Evolutionary conservation across 163 green algal species (phyloP).

Genomic region (Scenedesmus sp.): DNA sequence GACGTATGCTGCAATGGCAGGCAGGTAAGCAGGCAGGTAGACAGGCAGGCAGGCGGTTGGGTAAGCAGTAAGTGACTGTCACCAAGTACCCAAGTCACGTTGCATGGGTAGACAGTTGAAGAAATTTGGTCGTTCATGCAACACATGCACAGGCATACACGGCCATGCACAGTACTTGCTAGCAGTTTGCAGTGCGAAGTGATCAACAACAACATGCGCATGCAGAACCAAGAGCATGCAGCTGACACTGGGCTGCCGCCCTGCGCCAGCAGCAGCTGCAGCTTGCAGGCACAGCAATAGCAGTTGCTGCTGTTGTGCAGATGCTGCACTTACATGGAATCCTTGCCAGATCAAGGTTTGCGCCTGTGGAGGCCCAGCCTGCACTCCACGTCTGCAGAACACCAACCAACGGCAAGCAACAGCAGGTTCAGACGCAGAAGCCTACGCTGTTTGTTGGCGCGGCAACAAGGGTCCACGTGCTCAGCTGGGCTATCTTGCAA

Average conservation of each 20-base stretch:
- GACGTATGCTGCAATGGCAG: background rate
- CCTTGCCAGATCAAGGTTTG: slow-evolving; percentile 36
- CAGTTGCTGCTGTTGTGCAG: too few species aligned
- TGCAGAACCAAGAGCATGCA: background rate
- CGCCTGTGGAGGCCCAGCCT: background rate
- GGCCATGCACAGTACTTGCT: too few species aligned
- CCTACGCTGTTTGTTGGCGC: too few species aligned
- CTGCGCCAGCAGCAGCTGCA: background rate
- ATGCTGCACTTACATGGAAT: background rate
- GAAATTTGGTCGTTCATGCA: background rate
- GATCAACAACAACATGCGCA: background rate
- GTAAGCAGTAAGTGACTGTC: background rate
- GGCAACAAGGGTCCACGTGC: too few species aligned
- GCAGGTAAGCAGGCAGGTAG: too few species aligned
- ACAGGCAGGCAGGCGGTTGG: background rate
- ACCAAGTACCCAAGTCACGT: background rate
- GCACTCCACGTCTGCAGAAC: slow-evolving; percentile 29
- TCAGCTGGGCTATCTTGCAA: too few species aligned
- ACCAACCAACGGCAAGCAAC: background rate
- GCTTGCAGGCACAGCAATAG: background rate
- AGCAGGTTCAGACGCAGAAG: background rate
- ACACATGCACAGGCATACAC: background rate
- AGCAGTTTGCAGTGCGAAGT: too few species aligned
- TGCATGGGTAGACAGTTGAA: background rate
- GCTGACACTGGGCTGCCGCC: background rate